These are phyloP conservation scores for Massarina eburnea DNA, from an alignment of 2,329 filamentous ascomycete species.

Conservation along the genomic window DNA sequence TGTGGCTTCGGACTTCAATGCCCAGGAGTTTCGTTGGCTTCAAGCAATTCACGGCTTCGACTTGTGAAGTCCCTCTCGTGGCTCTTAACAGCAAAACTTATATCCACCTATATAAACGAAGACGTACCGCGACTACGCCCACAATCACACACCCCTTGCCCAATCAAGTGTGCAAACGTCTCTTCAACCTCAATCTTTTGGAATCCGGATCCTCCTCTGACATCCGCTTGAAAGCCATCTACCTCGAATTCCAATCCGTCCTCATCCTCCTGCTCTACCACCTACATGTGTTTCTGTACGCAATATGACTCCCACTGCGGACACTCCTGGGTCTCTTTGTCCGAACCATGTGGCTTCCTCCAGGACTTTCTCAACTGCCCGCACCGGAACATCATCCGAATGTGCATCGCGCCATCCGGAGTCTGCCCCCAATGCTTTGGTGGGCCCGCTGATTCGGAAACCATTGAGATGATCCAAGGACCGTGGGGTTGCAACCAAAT, in stretches of 20 bases:
- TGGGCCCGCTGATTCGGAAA: constrained; percentile 29
- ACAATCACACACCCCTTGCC: background rate
- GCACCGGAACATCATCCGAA: constrained; percentile 34
- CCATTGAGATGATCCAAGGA: constrained; percentile 34
- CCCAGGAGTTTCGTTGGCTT: background rate
- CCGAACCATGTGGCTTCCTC: constrained; percentile 45
- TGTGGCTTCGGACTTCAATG: background rate
- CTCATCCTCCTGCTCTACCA: background rate
- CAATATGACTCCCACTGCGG: constrained; percentile 51
- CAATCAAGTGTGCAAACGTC: background rate
- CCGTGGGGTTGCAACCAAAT: constrained; percentile 37
- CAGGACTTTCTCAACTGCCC: constrained; percentile 47
- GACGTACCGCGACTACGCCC: background rate
- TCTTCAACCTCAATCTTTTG: background rate
- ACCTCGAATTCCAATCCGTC: background rate
- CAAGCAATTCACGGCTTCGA: background rate
- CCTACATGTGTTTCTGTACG: constrained; percentile 51
- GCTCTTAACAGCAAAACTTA: background rate
- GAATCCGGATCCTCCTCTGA: background rate
- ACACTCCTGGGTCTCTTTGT: constrained; percentile 54
- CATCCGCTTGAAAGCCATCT: background rate
- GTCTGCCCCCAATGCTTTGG: constrained; percentile 33
- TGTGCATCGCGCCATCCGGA: constrained; percentile 28
- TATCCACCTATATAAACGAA: background rate
- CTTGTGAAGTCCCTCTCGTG: background rate